Base-by-base conservation (phyloP, 345 rosid genomes). In the Jatropha curcas region DNA sequence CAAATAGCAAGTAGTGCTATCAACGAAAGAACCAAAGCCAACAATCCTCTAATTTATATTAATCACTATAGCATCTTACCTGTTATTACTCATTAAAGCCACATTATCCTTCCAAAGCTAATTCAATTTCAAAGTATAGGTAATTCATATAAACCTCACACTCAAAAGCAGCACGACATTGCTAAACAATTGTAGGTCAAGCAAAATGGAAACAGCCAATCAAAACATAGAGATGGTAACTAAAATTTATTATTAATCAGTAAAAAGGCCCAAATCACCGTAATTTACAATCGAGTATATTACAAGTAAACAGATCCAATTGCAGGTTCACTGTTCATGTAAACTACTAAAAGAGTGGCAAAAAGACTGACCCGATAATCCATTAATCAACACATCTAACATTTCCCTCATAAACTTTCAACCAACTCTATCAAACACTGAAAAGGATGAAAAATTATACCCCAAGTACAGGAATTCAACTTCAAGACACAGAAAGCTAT, bases 251-350 rank as follows among this genome's bases (percentile, higher is more conserved):
- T 16, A 70, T n/a, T n/a, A 25, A 24, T 43, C 11, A 8, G 46
- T 12, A 48, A 31, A 67, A n/a, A 67, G 25, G 25, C 8, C 17
- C 3, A 46, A 46, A 28, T 27, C 9, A 33, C 14, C 20, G 25
- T 30, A 45, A 39, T 24, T 25, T 33, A n/a, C 63, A 64, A 28
- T 3, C 51, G 53, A 24, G 5, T 37, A 39, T 25, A 63, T 34
- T 19, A 17, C 43, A 19, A 63, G 13, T 41, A 55, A 64, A 45
- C 53, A 64, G 63, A 73, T 73, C 64, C 22, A 55, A 39, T 53
- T 53, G 39, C 43, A 57, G 20, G 20, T 41, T 11, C 73, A 57
- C 4, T 4, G 20, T 41, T 11, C 73, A 57, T 10, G 11, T 50
- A 31, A 67, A 2, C 27, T 20, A 19, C 27, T 50, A 48, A 7